phyloP scores from a whole-genome alignment of 2,329 filamentous ascomycete genomes.

The Colletotrichum neosansevieriae region DNA sequence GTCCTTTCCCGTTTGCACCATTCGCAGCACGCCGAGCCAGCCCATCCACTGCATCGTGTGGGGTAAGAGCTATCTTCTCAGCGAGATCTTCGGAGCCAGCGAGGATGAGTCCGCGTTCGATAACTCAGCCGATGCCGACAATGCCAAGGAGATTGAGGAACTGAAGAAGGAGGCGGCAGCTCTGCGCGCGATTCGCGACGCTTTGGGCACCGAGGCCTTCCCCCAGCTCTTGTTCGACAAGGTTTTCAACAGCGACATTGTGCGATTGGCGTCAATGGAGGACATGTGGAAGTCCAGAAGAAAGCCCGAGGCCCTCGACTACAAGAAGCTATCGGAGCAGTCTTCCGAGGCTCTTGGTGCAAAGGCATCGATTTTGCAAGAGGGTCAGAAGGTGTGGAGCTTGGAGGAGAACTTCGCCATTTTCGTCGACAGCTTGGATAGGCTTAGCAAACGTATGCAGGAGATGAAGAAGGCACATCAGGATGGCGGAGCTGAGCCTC shows the following conservation, averaged over 20 bases:
- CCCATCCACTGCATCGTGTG: slow-evolving; percentile 99
- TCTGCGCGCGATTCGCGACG: slow-evolving; percentile 83
- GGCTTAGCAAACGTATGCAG: slow-evolving; percentile 80
- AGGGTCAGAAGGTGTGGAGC: slow-evolving; percentile 85
- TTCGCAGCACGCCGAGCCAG: slow-evolving; percentile 94
- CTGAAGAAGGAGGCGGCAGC: slow-evolving; percentile 86
- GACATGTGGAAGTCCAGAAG: slow-evolving; percentile 95
- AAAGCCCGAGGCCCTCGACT: slow-evolving; percentile 79
- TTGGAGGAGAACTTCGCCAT: slow-evolving; percentile 85
- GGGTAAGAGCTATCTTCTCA: slow-evolving; percentile 96
- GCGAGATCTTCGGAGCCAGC: slow-evolving; percentile 92
- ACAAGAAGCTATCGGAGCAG: slow-evolving; percentile 68
- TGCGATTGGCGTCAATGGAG: slow-evolving; percentile 85
- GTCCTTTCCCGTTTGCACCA: slow-evolving; percentile 95
- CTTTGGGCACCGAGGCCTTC: slow-evolving; percentile 84
- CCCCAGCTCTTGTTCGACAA: slow-evolving; percentile 88
- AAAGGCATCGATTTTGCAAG: slow-evolving; percentile 67
- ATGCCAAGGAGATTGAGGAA: slow-evolving; percentile 88
- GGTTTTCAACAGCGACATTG: slow-evolving; percentile 88
- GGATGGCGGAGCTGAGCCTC: slow-evolving; percentile 65
- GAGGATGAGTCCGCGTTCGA: slow-evolving; percentile 89
- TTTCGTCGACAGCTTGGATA: slow-evolving; percentile 85
- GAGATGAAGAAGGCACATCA: slow-evolving; percentile 66
- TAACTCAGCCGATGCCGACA: slow-evolving; percentile 82
- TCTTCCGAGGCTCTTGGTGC: slow-evolving; percentile 61